Base-by-base conservation (phyloP, 768 basidiomycete genomes). In the Leccinum incarnatum region DNA sequence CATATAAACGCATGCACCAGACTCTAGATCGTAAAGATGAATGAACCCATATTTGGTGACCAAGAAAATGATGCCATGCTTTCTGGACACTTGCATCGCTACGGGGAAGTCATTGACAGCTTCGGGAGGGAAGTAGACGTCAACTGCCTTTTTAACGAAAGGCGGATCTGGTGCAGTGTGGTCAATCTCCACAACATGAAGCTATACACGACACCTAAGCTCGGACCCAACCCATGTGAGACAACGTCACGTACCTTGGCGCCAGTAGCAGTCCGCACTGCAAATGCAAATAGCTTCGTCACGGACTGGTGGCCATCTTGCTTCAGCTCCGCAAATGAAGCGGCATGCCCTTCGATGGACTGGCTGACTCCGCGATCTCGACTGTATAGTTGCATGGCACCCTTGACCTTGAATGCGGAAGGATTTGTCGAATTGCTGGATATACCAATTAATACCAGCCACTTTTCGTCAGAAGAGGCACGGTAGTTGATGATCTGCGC, bases 21-120 rank as follows among this genome's bases (percentile, higher is more conserved):
- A 85, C 75, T 99, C 97, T 63, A 98, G 85, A 75, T 99, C 97
- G 75, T 99, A 99, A 14, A 99, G 83, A 74, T 98, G 97, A 70
- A 99, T 98, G 78, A 99, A 99, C 45, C 97, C 97, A 72, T 93
- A 98, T 75, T 99, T 99, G 56, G 97, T 98, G 71, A 98, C 93
- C 57, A 99, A 83, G 77, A 95, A 99, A 69, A 97, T 79, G 74
- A 99, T 93, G 36, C 97, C 96, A 74, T 97, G 95, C 73, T 93
- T 92, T 75, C 89, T 87, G 42, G 97, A 98, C 36, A 98, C 93
- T 72, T 99, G 97, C 94, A 99, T 98, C 29, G 97, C 93, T 29
- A 99, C 97, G 17, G 97, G 97, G 81, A 99, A 99, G 71, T 99
- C 97, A 71, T 95, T 98, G 53, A 88, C 89, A 6, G 97, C 97